Evolutionary conservation across 139 green algal genomes (phyloP).

Genomic region (Volvox africanus): DNA sequence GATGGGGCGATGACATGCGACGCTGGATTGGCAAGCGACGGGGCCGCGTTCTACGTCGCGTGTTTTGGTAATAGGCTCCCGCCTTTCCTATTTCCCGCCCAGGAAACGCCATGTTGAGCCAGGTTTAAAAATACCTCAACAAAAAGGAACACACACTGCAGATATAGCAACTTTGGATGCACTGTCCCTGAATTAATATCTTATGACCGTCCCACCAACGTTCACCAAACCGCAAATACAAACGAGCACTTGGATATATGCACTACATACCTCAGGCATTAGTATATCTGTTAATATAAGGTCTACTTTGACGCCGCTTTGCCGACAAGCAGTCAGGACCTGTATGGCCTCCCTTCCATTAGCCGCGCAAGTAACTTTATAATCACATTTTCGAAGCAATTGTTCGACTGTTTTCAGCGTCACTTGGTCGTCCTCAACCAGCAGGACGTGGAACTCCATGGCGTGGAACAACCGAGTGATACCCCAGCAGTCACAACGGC

Average conservation of each 20-base stretch:
- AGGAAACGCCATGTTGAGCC: too few species aligned
- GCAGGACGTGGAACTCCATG: slow-evolving; percentile 40
- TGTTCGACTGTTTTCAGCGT: slow-evolving; percentile 40
- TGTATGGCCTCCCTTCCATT: slow-evolving; percentile 27
- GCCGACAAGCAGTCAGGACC: not conserved
- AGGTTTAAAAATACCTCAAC: too few species aligned
- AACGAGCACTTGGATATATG: too few species aligned
- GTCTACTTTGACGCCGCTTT: slow-evolving; percentile 11
- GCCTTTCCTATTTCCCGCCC: too few species aligned
- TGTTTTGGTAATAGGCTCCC: too few species aligned
- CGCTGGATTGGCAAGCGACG: too few species aligned
- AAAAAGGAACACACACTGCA: too few species aligned
- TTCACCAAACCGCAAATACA: not conserved
- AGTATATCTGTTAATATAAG: slow-evolving; percentile 50
- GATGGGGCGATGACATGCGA: too few species aligned
- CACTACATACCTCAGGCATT: slow-evolving; percentile 42
- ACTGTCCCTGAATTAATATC: too few species aligned
- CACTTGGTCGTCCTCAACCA: slow-evolving; percentile 45
- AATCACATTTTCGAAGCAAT: slow-evolving; percentile 25
- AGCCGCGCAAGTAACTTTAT: not conserved
- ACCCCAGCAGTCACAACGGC: too few species aligned
- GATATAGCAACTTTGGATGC: too few species aligned
- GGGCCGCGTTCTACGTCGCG: too few species aligned
- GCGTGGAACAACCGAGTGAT: not conserved
- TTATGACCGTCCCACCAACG: not conserved